These are phyloP conservation scores for Fusarium sp. DNA, from an alignment of 2,329 filamentous ascomycete genomes.

Conservation along the genomic window DNA sequence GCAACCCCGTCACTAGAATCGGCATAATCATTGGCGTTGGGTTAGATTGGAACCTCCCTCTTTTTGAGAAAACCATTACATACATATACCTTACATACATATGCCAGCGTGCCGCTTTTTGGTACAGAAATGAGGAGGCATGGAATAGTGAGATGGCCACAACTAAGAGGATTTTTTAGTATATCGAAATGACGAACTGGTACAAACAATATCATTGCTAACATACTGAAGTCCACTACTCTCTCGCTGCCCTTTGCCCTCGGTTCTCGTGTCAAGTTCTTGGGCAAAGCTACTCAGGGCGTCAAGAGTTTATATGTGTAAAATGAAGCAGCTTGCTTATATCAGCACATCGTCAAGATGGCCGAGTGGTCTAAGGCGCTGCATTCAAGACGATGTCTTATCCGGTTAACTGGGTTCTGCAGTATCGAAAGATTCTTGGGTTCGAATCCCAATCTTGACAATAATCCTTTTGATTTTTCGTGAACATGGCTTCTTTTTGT, in stretches of 20 bases:
- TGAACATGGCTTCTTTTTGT: not conserved
- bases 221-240: not conserved
- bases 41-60: slow-evolving; percentile 36
- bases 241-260: not conserved
- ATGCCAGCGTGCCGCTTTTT: slow-evolving; percentile 5
- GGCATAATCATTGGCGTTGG: slow-evolving; percentile 43
- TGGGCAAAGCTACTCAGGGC: not conserved
- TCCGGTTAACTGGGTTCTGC: not conserved
- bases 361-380: not conserved
- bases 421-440: not conserved
- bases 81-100: slow-evolving; percentile 12
- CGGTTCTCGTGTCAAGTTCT: not conserved
- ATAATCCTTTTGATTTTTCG: fast-evolving
- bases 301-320: not conserved
- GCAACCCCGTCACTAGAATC: not conserved
- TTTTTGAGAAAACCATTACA: slow-evolving; percentile 16
- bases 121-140: slow-evolving; percentile 4
- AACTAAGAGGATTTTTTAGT: not conserved
- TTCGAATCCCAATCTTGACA: not conserved
- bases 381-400: not conserved
- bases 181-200: not conserved
- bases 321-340: not conserved
- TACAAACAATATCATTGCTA: not conserved
- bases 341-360: not conserved
- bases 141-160: not conserved